Base-by-base conservation (phyloP, 305 asterid genomes). In the Solanum hybrid region DNA sequence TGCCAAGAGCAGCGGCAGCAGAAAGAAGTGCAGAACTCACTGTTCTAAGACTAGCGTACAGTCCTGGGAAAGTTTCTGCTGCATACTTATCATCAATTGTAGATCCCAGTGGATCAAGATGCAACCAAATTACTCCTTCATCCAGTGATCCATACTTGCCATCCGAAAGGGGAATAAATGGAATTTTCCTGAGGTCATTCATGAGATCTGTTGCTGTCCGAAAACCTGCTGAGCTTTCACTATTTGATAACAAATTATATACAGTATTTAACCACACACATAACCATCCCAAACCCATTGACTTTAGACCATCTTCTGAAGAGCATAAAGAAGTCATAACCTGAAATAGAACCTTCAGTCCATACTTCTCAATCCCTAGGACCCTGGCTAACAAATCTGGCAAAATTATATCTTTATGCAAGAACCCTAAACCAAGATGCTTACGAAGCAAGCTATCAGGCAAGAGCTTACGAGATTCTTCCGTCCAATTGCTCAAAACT, bases 391-490 rank as follows among this genome's bases (percentile, higher is more conserved):
- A 92, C 86, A 96, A 92, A 94, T 97, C 98, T 87, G 99, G 92
- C 76, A 96, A 90, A 90, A 94, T 90, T 82, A 96, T 94, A 91
- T 97, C 98, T 91, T 93, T 96, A 90, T 94, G 93, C 93, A 96
- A 90, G 92, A 92, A 96, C 36, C 98, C 98, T 91, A 97, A 94
- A 91, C 98, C 98, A 92, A 97, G 97, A 91, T 95, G 99, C 93
- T 96, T 92, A 9, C 80, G 92, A 89, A 97, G 96, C 90, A 97
- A 93, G 78, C 92, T 90, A 94, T 95, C 96, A 37, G 98, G 95
- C 82, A 97, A 89, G 71, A 97, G 94, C 79, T 93, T 87, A 90
- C 97, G 96, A 81, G 94, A 91, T 91, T 95, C 96, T 40, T 94
- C 95, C 12, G 94, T 94, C 99, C 99, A 97, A 91, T 96, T 97